Evolutionary conservation across 768 basidiomycete genomes (phyloP), one percentile per base, ranked within the genome.

Genomic region (Leccinellum rugosiceps): DNA sequence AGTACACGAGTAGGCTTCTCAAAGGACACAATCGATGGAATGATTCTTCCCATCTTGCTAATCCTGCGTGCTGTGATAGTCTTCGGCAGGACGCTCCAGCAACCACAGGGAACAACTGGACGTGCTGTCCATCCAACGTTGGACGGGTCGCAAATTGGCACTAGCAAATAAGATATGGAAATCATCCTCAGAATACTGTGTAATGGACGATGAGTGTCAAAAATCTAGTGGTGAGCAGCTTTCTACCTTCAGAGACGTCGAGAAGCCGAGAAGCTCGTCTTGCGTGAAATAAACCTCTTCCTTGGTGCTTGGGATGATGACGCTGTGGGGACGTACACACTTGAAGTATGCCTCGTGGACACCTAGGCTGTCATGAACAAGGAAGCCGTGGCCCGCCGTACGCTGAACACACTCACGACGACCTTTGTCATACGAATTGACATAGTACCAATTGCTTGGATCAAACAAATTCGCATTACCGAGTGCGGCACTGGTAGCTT

Each of bases 11-110:
- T 98, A 3, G 95, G 94, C 69, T 91, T 96, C 69, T 90, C 78
- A 68, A 86, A 86, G 23, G 94, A 77, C 88, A 98, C 90, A 28
- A 85, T 81, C 23, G 80, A 76, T 0, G 94, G 88, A 53, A 98
- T 92, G 2, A n/a, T n/a, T n/a, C n/a, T n/a, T n/a, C n/a, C n/a
- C n/a, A n/a, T 81, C 95, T 96, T 98, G 50, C 93, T 94, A 99
- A 49, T 98, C 92, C 43, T 78, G 75, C 26, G 25, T 68, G 30
- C 84, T 82, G 63, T 87, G 88, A 58, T 63, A 72, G 43, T 61
- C 63, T 47, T 65, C 60, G 23, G 58, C 63, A 5, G 95, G 91
- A 13, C 93, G 85, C 72, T 98, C 94, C 44, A 98, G 80, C 7
- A 98, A 81, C 90, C 92, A 98, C 28, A 98, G 75, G 2, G 90